Base-by-base conservation (phyloP, 768 basidiomycete genomes). In the Mycena chlorophos region DNA sequence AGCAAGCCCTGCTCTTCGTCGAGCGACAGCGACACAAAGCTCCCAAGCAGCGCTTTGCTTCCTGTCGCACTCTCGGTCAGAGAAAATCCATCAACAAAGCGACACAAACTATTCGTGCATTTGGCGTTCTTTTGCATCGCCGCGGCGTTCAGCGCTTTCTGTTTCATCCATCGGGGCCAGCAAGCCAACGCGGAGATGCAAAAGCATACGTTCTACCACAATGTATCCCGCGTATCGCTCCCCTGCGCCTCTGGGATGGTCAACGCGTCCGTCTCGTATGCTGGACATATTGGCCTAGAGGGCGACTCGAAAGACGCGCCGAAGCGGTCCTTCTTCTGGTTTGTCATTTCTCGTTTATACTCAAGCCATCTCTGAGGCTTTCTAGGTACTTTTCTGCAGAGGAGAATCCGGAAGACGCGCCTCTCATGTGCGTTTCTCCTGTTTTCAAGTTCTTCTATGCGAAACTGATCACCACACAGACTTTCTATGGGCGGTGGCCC, bases 281-380 rank as follows among this genome's bases (percentile, higher is more conserved):
- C 40, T 22, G 56, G 52, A 2, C 45, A 56, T 52, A 56, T 56
- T 42, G 55, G 55, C 3, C 50, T 56, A 2, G 31, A 40, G 31
- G 55, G 55, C 19, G 55, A 56, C 40, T 52, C 34, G 6, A 23
- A 31, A 22, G 28, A 38, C 17, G 12, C 29, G 19, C 55, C 55
- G 25, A 56, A 50, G 39, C 49, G 55, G 13, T 51, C 49, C 27
- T 56, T 56, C 40, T 56, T 56, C 30, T 56, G 55, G 55, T 56
- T 16, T 14, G 55, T 28, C n/a, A 13, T 3, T 8, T 12, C 3
- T 22, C 17, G 12, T 28, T 4, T 19, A 14, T 22, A 17, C 3
- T 10, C 25, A 12, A 37, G 4, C 5, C 20, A 16, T 30, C 23
- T 14, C 22, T 51, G n/a, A 50, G n/a, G 37, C 12, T 31, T 5